Conservation (phyloP, 208 protist species). For the Crithidia expoeki region DNA sequence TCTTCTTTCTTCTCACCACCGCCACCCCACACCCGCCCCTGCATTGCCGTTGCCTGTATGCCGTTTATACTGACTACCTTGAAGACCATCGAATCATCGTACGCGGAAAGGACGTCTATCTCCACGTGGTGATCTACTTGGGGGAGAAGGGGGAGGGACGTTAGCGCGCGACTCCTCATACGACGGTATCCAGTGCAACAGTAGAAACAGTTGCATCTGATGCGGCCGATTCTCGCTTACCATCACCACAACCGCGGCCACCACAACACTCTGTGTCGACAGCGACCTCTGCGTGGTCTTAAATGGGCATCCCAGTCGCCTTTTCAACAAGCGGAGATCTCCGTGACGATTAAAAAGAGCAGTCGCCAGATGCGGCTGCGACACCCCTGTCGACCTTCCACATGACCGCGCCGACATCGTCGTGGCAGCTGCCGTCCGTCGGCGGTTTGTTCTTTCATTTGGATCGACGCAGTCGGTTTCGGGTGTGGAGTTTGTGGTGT, state of each 20-base stretch:
- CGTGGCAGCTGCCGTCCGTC: not conserved
- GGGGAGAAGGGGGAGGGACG: no score
- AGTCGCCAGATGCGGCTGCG: not conserved
- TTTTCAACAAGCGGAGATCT: no score
- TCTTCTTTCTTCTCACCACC: not conserved
- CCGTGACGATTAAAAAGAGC: no score
- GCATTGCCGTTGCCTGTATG: not conserved
- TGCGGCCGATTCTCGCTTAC: not conserved
- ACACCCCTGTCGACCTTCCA: not conserved
- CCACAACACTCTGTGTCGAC: not conserved
- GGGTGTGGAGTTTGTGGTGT: slow-evolving; percentile 20
- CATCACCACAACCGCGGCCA: not conserved
- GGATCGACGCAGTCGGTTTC: slow-evolving; percentile 18
- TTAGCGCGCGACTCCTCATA: not conserved
- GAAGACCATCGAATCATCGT: slow-evolving; percentile 1
- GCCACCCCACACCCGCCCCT: not conserved
- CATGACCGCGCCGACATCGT: not conserved
- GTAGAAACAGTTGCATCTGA: not conserved
- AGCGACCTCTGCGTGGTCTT: not conserved
- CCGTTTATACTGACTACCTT: not conserved
- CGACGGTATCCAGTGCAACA: not conserved
- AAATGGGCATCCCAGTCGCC: no score
- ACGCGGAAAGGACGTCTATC: not conserved
- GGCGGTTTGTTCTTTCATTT: slow-evolving; percentile 3
- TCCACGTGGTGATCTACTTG: not conserved